phyloP scores from a whole-genome alignment of 2,329 filamentous ascomycete species.

The Aspergillus vadensis region DNA sequence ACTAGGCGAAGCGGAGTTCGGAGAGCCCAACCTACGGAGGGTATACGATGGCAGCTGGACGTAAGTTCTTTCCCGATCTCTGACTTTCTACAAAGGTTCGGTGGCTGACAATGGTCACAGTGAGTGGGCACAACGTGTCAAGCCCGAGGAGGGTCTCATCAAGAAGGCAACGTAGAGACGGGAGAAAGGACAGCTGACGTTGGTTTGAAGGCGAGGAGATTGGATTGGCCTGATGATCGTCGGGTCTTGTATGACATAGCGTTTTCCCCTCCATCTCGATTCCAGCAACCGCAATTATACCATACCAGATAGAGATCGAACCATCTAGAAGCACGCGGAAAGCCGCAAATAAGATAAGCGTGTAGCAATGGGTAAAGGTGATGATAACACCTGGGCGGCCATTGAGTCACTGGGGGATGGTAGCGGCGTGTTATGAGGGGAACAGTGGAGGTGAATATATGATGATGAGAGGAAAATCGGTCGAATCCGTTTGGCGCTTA shows the following conservation, averaged over 20 bases:
- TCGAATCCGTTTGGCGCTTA: constrained; percentile 15
- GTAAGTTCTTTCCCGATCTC: constrained; percentile 58
- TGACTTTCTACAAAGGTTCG: not conserved
- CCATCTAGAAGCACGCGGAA: not conserved
- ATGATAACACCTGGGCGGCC: not conserved
- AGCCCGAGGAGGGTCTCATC: constrained; percentile 49
- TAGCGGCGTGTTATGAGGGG: constrained; percentile 1
- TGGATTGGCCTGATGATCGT: constrained; percentile 4
- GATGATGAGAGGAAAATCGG: not conserved
- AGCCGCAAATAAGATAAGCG: not conserved
- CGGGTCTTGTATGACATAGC: constrained; percentile 15
- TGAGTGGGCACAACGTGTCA: constrained; percentile 55
- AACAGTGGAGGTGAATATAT: not conserved
- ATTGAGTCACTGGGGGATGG: not conserved
- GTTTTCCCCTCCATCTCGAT: constrained; percentile 12
- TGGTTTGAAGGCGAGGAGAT: not conserved
- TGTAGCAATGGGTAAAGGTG: not conserved
- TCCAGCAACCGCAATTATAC: constrained; percentile 4
- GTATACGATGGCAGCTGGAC: constrained; percentile 99
- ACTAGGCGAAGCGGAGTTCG: constrained; percentile 75
- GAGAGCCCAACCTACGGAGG: constrained; percentile 65
- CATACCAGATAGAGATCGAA: constrained; percentile 2
- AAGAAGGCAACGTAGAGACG: constrained; percentile 34
- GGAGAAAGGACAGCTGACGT: not conserved
- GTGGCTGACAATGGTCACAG: constrained; percentile 28